Evolutionary conservation across 148 eudicot genomes (phyloP).

Genomic region (Polygonum aviculare): DNA sequence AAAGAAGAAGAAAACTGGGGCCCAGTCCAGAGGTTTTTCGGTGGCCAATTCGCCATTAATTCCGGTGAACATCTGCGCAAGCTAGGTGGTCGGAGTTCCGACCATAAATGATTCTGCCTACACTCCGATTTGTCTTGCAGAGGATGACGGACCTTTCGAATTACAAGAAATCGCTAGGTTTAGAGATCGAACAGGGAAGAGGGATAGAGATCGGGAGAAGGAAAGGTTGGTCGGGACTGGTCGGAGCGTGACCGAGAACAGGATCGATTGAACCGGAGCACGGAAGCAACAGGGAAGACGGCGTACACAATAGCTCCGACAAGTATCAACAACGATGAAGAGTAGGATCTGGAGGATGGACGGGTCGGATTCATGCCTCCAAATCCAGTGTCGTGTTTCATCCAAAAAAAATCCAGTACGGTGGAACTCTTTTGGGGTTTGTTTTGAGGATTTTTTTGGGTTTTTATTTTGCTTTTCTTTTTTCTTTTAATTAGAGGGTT

Average conservation of each 20-base stretch:
- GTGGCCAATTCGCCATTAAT: constrained; percentile 7
- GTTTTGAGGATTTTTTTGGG: too few relatives aligned
- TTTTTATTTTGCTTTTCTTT: too few relatives aligned
- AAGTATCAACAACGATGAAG: constrained; percentile 68
- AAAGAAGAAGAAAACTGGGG: too few relatives aligned
- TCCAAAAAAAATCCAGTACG: too few relatives aligned
- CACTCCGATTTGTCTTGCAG: constrained; percentile 29
- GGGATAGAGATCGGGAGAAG: constrained; percentile 29
- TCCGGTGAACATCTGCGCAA: constrained; percentile 14
- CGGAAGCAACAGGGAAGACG: constrained; percentile 29
- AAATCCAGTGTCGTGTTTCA: constrained; percentile 23
- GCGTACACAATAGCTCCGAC: constrained; percentile 59
- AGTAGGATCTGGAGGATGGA: constrained; percentile 43
- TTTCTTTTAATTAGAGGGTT: too few relatives aligned
- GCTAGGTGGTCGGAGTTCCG: background rate
- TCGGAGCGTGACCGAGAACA: constrained; percentile 28
- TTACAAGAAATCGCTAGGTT: constrained; percentile 45
- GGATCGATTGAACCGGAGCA: constrained; percentile 45
- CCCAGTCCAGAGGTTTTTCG: constrained; percentile 14
- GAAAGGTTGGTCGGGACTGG: constrained; percentile 39
- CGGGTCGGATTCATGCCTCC: constrained; percentile 34
- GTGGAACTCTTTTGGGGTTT: too few relatives aligned
- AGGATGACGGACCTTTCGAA: constrained; percentile 58
- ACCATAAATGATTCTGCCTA: background rate
- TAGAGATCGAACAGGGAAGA: constrained; percentile 37